phyloP scores from a whole-genome alignment of 75 land plant species.

The Azolla pinnata region DNA sequence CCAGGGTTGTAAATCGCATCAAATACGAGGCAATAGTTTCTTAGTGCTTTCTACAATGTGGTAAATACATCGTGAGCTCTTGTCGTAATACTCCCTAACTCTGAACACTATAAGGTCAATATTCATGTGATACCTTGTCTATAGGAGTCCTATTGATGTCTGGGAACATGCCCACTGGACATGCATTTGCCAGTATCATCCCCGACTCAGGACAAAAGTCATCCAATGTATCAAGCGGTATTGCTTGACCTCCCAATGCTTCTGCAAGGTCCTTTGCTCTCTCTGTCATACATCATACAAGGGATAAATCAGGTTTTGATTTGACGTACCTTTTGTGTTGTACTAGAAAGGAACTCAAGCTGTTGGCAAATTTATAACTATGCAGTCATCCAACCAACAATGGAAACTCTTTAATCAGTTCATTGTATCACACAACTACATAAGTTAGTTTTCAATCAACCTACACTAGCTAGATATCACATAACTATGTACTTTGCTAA shows the following conservation, averaged over 20 bases:
- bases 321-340: neutral
- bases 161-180: constrained; percentile 94
- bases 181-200: constrained; percentile 87
- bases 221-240: constrained; percentile 56
- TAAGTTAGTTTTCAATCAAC: too few species aligned
- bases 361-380: too few species aligned
- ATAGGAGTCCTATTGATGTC: constrained; percentile 62
- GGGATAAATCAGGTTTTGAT: too few species aligned
- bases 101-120: too few species aligned
- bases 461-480: too few species aligned
- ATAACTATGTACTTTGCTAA: too few species aligned
- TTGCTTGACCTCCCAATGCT: constrained; percentile 56
- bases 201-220: constrained; percentile 67
- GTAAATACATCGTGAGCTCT: too few species aligned
- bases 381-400: too few species aligned
- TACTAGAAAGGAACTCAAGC: too few species aligned
- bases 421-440: too few species aligned
- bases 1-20: constrained; percentile 37
- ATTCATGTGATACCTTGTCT: constrained; percentile 46
- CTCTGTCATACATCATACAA: constrained; percentile 27
- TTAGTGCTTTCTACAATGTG: constrained; percentile 28
- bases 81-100: too few species aligned
- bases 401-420: too few species aligned
- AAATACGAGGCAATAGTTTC: constrained; percentile 23
- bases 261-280: constrained; percentile 77